These are phyloP conservation scores for Vigna mungo DNA, from an alignment of 306 rosid genomes.

Conservation along the genomic window DNA sequence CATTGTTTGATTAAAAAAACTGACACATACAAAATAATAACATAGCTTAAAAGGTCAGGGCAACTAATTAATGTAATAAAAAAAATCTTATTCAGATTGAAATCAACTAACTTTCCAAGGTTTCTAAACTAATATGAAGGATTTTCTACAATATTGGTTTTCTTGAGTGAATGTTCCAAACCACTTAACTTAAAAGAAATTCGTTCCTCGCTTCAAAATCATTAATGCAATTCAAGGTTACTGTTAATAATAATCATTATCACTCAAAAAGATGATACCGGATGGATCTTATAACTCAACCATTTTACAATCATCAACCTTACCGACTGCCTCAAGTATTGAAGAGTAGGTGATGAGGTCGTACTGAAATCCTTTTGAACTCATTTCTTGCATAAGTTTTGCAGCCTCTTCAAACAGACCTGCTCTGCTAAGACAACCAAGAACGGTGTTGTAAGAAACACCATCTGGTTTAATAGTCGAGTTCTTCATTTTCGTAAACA, in stretches of 20 bases:
- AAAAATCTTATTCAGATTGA: too few species aligned
- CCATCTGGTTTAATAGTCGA: constrained; percentile 75
- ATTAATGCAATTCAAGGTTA: constrained; percentile 28
- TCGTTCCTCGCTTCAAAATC: not conserved
- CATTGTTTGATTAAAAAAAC: too few species aligned
- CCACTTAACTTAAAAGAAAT: constrained; percentile 10
- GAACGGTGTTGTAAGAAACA: constrained; percentile 85
- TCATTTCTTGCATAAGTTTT: constrained; percentile 92
- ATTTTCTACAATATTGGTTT: not conserved
- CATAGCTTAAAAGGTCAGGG: too few species aligned
- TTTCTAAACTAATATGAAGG: too few species aligned
- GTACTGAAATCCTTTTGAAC: constrained; percentile 69
- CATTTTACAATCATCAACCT: constrained; percentile 62
- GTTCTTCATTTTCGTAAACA: constrained; percentile 72
- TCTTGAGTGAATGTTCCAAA: not conserved
- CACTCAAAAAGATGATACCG: constrained; percentile 15
- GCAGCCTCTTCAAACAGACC: constrained; percentile 94
- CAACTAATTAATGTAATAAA: too few species aligned
- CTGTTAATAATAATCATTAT: constrained; percentile 1
- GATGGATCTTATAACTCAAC: constrained; percentile 39
- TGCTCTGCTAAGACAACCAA: constrained; percentile 88
- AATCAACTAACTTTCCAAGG: too few species aligned
- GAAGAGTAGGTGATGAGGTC: constrained; percentile 88
- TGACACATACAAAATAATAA: too few species aligned
- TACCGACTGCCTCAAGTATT: constrained; percentile 96